These are phyloP conservation scores for Copromyces sp. DNA, from an alignment of 495 filamentous ascomycete species.

Conservation along the genomic window DNA sequence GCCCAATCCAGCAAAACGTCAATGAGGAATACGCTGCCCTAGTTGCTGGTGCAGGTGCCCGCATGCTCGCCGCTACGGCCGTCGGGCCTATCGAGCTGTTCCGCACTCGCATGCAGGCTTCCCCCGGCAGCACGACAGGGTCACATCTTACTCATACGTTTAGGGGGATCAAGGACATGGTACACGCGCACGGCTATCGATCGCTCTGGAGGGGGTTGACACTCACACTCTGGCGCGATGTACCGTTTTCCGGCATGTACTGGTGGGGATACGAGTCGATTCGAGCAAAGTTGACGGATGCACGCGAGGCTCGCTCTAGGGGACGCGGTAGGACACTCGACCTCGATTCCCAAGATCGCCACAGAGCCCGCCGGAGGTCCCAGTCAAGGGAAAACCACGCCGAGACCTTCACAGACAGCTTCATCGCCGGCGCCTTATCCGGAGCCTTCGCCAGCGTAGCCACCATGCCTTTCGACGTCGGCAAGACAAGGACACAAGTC, in stretches of 20 bases:
- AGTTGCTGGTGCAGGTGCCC: conserved; percentile 65
- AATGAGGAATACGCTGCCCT: conserved; percentile 67
- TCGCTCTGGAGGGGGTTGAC: conserved; percentile 90
- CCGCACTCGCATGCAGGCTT: conserved; percentile 81
- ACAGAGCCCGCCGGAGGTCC: conserved; percentile 33
- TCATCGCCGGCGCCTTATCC: conserved; percentile 71
- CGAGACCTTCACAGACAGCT: conserved; percentile 75
- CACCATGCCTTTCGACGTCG: conserved; percentile 94
- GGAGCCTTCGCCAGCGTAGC: conserved; percentile 80
- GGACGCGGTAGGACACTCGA: conserved; percentile 23
- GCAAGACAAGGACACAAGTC: conserved; percentile 90
- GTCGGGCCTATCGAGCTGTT: conserved; percentile 95
- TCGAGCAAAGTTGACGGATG: conserved; percentile 52
- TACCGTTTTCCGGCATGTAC: conserved; percentile 93
- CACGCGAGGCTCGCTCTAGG: conserved; percentile 41
- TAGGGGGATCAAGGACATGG: conserved; percentile 67
- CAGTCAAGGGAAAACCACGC: conserved; percentile 49
- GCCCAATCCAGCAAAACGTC: conserved; percentile 52
- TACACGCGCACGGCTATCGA: conserved; percentile 57
- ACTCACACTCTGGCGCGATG: conserved; percentile 91
- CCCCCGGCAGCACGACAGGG: conserved; percentile 42
- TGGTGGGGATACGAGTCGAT: conserved; percentile 95
- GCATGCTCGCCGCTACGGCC: conserved; percentile 67
- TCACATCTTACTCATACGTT: conserved; percentile 62
- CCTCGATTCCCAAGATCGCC: conserved; percentile 12